Percentiles rank a stretch among this genome's conserved stretches.
Evolutionary conservation across 148 eudicot genomes (phyloP).

Genomic region (Vaccinium myrtillus): DNA sequence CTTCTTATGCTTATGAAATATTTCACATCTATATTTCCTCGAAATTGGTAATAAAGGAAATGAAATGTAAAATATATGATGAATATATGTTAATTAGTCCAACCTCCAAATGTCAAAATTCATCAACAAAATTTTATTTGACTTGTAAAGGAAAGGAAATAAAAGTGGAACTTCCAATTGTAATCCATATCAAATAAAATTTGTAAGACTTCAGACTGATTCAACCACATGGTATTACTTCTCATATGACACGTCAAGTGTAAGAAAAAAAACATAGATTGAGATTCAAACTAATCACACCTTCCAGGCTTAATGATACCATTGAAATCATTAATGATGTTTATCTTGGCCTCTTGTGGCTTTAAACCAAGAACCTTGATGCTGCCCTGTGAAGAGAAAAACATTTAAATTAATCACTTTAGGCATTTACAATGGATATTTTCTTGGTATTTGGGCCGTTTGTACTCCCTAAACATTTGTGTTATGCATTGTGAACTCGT

Average conservation of each 20-base stretch:
- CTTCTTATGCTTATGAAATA: too few species aligned
- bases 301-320: slow-evolving; percentile 49
- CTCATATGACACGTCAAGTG: not conserved
- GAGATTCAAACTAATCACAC: slow-evolving; percentile 25
- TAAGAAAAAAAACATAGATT: not conserved
- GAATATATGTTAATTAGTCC: not conserved
- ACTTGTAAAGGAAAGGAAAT: too few species aligned
- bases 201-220: not conserved
- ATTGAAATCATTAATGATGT: too few species aligned
- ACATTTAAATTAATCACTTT: not conserved
- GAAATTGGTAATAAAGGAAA: too few species aligned
- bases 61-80: not conserved
- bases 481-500: not conserved
- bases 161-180: not conserved
- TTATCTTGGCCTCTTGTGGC: too few species aligned
- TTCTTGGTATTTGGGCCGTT: not conserved
- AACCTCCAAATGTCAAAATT: not conserved
- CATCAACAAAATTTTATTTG: not conserved
- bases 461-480: not conserved
- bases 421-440: not conserved
- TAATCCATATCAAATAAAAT: not conserved
- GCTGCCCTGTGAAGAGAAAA: slow-evolving; percentile 30
- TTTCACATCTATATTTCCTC: too few species aligned
- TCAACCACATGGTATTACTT: not conserved
- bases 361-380: slow-evolving; percentile 13